Evolutionary conservation across 202 grass and related monocot genomes (phyloP), one percentile per base, ranked within the genome.

Genomic region (Zizania palustris): DNA sequence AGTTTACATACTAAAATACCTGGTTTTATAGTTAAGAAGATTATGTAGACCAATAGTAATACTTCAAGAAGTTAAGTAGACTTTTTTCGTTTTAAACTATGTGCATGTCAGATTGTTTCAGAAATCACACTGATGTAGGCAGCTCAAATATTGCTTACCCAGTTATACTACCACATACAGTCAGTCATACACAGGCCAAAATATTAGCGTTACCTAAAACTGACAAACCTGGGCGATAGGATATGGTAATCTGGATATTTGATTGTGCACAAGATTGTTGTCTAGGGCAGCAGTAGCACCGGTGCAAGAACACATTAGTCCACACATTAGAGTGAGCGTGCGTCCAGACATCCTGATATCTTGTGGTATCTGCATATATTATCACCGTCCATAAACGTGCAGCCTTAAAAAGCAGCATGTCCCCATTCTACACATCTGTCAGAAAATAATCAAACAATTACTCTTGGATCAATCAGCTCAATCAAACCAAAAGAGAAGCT

Each of bases 401-500:
- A 34, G 40, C 13, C 56, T 16, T 51, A 0, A 13, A 9, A 3
- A 40, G 49, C 35, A 44, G 19, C 43, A 8, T 34, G 33, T 19
- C 41, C 16, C 40, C 50, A 16, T 7, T 42, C 11, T 40, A 55
- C 21, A 43, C 37, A 37, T 80, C 69, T 85, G 61, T 6, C 11
- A 49, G 46, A 56, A 67, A 13, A 36, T 9, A 43, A 37, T 12
- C 3, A 21, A 12, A n/a, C 2, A 58, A 4, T 21, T 45, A 16
- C 16, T 19, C 16, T n/a, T 54, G 51, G 16, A 64, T 11, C 44
- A 11, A 43, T 44, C 43, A 54, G 51, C 38, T 54, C 67, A 42
- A 53, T 80, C 15, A 11, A n/a, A 49, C 21, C 40, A 68, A 37
- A 48, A 48, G 21, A 43, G 18, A 58, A 79, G 57, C 15, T 51